Base-by-base conservation (phyloP, 805 yeast species). In the Yarrowia porcina region DNA sequence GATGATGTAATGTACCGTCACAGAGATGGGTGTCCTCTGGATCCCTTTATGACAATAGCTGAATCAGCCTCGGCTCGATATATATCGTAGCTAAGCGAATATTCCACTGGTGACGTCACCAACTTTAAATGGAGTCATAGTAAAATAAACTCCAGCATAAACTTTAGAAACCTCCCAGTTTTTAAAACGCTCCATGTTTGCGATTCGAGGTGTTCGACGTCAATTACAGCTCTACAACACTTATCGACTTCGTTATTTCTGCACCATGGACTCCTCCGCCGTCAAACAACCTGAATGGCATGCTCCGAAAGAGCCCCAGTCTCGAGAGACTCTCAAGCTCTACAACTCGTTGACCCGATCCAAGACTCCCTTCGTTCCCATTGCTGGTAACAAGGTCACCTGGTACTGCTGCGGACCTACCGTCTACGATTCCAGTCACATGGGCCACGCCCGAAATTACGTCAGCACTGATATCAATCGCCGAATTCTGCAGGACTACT, bases 391-490 rank as follows among this genome's bases (percentile, higher is more conserved):
- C 35, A 82, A 83, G 65, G 88, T 94, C 56, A 82, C 91, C 0
- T 94, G 99, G 99, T 94, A 94, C 77, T 89, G 91, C 64, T 94
- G 99, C 81, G 99, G 99, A 6, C 99, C 99, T 12, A 94, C 99
- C 0, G 99, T 94, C 15, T 94, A 94, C 72, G 97, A 94, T 75
- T 85, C 94, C 33, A 84, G 92, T 60, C 99, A 94, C 72, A 91
- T 94, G 97, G 99, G 99, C 21, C 99, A 94, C 74, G 99, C 99
- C 13, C 82, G 99, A 75, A 94, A 94, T 76, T 94, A 94, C 71
- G 98, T 94, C 56, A 84, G 97, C 10, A 89, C 89, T 61, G 99
- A 94, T 74, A 90, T 94, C 72, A 89, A 91, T 73, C 85, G 99
- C 73, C 82, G 99, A 68, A 83, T 94, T 57, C 73, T 94, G 67